Evolutionary conservation across 345 rosid genomes (phyloP).

Genomic region (Populus davidiana): DNA sequence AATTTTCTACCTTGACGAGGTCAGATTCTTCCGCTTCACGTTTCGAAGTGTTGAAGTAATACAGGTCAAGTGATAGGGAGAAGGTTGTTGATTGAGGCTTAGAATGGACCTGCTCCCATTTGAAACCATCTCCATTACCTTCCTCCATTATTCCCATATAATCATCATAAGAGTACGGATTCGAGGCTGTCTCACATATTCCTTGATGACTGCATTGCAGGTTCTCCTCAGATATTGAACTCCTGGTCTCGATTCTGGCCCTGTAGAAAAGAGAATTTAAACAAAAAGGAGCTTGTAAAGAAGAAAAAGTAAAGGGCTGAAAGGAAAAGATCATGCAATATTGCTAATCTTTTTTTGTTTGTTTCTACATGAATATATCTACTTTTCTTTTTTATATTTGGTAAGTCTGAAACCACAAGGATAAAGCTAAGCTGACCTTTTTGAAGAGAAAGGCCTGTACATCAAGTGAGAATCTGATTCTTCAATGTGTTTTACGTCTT

Average conservation of each 20-base stretch:
- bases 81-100: conserved; percentile 25
- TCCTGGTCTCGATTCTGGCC: conserved; percentile 44
- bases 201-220: conserved; percentile 50
- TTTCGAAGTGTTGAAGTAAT: conserved; percentile 15
- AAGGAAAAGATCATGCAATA: conserved; percentile 28
- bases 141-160: conserved; percentile 32
- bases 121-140: conserved; percentile 37
- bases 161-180: conserved; percentile 39
- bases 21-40: conserved; percentile 33
- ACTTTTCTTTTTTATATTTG: conserved; percentile 5
- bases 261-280: conserved; percentile 23
- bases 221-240: conserved; percentile 44
- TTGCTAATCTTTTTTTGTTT: conserved; percentile 30
- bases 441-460: conserved; percentile 26
- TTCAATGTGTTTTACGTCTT: conserved; percentile 36
- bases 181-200: conserved; percentile 35
- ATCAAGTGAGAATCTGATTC: conserved; percentile 43
- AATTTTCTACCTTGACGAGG: conserved; percentile 36
- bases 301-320: conserved; percentile 5
- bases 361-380: conserved; percentile 13
- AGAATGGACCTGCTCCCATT: conserved; percentile 27
- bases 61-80: conserved; percentile 25
- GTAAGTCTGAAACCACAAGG: conserved; percentile 11
- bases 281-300: conserved; percentile 17
- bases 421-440: conserved; percentile 37